phyloP scores from a whole-genome alignment of 768 basidiomycete genomes.

The Sporobolomyces pararoseus region DNA sequence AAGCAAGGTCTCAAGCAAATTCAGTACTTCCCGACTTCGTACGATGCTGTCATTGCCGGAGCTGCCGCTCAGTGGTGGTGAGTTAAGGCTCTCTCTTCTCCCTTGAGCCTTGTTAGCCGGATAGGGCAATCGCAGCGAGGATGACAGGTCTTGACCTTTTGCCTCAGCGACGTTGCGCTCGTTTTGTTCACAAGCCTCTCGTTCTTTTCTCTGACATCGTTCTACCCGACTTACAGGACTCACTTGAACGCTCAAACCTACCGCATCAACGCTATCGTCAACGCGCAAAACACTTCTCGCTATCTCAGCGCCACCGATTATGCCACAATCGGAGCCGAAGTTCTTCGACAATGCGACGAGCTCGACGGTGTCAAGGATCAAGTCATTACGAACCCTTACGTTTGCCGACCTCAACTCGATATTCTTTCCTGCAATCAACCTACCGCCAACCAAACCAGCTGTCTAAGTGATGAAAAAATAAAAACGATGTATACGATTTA shows the following conservation, averaged over 20 bases:
- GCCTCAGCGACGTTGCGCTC: too few relatives aligned
- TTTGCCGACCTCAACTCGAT: constrained; percentile 46
- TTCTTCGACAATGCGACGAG: constrained; percentile 40
- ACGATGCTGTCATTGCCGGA: constrained; percentile 41
- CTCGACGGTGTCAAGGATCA: constrained; percentile 34
- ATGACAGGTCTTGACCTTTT: too few relatives aligned
- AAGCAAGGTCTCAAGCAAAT: constrained; percentile 40
- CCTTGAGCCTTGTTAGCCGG: too few relatives aligned
- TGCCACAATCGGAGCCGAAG: constrained; percentile 16
- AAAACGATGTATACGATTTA: constrained; percentile 25
- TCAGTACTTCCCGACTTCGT: constrained; percentile 34
- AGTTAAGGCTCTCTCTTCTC: neutral
- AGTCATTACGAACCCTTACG: constrained; percentile 45
- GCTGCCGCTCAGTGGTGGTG: constrained; percentile 19
- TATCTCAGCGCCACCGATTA: constrained; percentile 31
- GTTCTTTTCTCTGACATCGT: too few relatives aligned
- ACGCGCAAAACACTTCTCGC: constrained; percentile 18
- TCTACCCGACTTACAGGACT: too few relatives aligned
- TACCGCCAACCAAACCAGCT: constrained; percentile 6
- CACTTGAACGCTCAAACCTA: constrained; percentile 33
- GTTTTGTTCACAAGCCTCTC: too few relatives aligned
- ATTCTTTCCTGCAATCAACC: constrained; percentile 16
- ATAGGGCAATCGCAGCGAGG: too few relatives aligned
- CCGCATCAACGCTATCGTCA: constrained; percentile 39
- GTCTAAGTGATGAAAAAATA: constrained; percentile 17